Evolutionary conservation across 83 land plant genomes (phyloP), one percentile per base, ranked within the genome.

Genomic region (Thuja plicata): DNA sequence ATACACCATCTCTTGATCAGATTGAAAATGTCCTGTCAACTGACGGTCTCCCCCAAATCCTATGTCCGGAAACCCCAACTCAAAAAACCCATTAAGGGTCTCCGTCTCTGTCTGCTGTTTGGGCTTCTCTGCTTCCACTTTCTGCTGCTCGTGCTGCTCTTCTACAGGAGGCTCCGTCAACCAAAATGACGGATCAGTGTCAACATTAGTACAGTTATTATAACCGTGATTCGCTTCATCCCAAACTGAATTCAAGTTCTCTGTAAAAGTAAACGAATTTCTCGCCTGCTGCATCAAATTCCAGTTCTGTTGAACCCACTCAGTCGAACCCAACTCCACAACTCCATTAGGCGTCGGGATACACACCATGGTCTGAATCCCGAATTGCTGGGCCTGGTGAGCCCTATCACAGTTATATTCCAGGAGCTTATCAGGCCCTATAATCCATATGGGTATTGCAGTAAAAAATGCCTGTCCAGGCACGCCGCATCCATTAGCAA

Each of bases 281-380:
- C 88, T 86, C 32, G 93, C 92, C 90, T 91, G 91, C 86, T 88
- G 87, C 92, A 94, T 91, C 88, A 93, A 89, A 88, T 92, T 92
- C 45, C 92, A 30, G 88, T 88, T 91, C 86, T 91, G 90, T 55
- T 62, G 78, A 54, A 94, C 90, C 81, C 91, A 27, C 45, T 92
- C 95, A 19, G 95, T 96, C 6, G 96, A 94, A 17, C 97, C 97
- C 30, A 96, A 88, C 90, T 96, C 96, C 27, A 93, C 92, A 15
- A 94, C 96, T 27, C 96, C 96, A 89, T 88, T 92, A 9, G 89
- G 88, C 46, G 88, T 85, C 71, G 97, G 97, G 19, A 94, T 87
- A 70, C 94, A 94, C 7, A 92, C 94, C 90, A 96, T 89, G 19
- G 96, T 93, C 91, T 92, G 94, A 66, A 96, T 87, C 38, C 97